phyloP scores from a whole-genome alignment of 169 alveolate species.

The Eimeria maxima region DNA sequence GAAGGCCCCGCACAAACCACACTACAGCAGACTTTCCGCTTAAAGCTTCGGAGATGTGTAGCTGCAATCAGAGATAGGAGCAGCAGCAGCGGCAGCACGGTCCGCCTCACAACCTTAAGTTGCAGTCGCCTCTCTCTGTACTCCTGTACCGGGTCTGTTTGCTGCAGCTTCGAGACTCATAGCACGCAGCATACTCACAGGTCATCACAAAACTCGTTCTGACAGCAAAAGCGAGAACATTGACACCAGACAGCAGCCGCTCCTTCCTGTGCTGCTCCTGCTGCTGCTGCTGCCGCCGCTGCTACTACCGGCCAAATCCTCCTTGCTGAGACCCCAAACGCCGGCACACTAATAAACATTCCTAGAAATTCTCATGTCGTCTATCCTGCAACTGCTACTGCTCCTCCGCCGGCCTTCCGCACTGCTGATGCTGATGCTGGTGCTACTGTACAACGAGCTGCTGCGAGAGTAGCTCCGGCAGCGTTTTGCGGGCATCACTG shows the following conservation, averaged over 20 bases:
- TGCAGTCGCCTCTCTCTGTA: not conserved
- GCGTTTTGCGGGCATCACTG: not conserved
- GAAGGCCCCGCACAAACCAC: too few species aligned
- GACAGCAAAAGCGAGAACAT: not conserved
- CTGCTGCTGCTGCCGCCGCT: slow-evolving; percentile 24
- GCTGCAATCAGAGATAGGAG: not conserved
- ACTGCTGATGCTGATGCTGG: slow-evolving; percentile 36
- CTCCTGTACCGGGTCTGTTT: not conserved
- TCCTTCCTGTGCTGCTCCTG: not conserved
- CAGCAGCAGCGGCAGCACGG: slow-evolving; percentile 27
- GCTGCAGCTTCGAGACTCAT: not conserved
- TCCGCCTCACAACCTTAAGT: not conserved
- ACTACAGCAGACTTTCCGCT: not conserved
- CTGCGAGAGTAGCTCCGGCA: not conserved
- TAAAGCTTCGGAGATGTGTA: not conserved
- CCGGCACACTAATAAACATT: not conserved
- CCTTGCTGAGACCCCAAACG: not conserved
- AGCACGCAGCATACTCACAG: not conserved
- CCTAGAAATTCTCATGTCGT: not conserved
- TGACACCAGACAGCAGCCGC: not conserved
- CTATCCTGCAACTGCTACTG: not conserved
- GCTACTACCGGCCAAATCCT: not conserved
- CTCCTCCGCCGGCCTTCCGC: not conserved
- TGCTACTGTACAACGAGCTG: not conserved
- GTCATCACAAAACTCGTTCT: not conserved